Evolutionary conservation across 768 basidiomycete species (phyloP).

Genomic region (Albatrellus ellisii): DNA sequence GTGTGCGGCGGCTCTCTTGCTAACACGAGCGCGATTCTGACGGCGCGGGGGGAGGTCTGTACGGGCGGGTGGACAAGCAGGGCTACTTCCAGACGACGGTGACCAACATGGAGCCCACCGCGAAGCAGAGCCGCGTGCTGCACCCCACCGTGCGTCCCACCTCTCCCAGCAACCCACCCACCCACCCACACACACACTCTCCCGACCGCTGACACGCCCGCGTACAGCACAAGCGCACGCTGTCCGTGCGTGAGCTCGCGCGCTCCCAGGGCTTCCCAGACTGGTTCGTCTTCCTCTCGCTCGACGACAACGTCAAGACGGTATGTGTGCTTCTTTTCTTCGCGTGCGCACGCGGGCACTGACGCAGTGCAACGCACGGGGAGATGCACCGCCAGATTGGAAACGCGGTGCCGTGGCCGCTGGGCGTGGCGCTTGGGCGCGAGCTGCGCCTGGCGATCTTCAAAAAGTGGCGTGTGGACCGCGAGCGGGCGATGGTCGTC

Average conservation of each 20-base stretch:
- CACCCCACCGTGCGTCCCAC: conserved; percentile 52
- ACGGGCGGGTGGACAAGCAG: conserved; percentile 44
- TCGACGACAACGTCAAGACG: conserved; percentile 40
- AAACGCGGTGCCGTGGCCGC: conserved; percentile 62
- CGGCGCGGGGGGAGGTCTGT: conserved; percentile 27
- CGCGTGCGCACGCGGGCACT: no score
- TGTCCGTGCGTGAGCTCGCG: conserved; percentile 67
- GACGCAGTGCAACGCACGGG: not conserved
- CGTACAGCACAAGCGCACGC: conserved; percentile 56
- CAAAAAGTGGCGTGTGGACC: conserved; percentile 19
- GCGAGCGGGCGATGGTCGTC: conserved; percentile 1
- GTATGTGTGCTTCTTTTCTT: conserved; percentile 30
- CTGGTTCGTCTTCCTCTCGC: conserved; percentile 46
- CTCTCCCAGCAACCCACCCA: no score
- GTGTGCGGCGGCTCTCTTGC: not conserved
- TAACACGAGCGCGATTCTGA: not conserved
- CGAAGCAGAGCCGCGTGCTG: conserved; percentile 61
- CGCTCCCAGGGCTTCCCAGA: conserved; percentile 79
- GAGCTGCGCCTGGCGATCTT: conserved; percentile 41
- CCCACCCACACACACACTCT: no score
- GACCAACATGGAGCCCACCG: conserved; percentile 67
- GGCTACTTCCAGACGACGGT: conserved; percentile 60
- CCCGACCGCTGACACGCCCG: no score
- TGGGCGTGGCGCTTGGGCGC: conserved; percentile 50
- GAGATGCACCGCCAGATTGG: conserved; percentile 77